Conservation (phyloP, 78 protist species). For the Tieghemostelium lacteum region DNA sequence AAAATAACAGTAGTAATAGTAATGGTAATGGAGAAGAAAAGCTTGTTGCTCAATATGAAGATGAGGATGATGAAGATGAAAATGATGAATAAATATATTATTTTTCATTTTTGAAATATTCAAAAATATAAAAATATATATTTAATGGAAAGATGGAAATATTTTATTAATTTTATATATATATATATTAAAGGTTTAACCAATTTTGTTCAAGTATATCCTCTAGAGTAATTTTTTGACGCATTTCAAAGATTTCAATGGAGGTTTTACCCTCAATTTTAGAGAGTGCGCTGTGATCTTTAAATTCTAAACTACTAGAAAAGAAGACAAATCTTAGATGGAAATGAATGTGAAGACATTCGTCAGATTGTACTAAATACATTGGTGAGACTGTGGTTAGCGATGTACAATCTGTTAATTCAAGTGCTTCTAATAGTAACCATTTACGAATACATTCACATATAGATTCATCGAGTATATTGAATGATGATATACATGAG, state of each 20-base stretch:
- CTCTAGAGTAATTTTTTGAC: constrained; percentile 50
- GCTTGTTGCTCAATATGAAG: constrained; percentile 5
- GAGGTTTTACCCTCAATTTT: constrained; percentile 32
- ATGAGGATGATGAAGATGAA: constrained; percentile 13
- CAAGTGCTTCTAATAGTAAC: constrained; percentile 49
- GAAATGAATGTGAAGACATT: constrained; percentile 13
- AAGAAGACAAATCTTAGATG: constrained; percentile 67
- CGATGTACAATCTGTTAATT: constrained; percentile 56
- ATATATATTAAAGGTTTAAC: constrained; percentile 21
- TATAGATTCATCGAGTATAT: constrained; percentile 19
- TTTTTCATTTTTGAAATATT: no score
- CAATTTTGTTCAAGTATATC: constrained; percentile 60
- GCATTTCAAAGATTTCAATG: constrained; percentile 38
- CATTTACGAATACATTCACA: constrained; percentile 10
- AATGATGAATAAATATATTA: no score
- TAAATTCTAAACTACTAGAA: constrained; percentile 16
- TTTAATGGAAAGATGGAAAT: no score
- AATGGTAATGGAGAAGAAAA: no score
- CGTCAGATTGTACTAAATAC: not conserved
- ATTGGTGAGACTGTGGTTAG: constrained; percentile 12
- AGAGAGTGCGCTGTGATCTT: not conserved
- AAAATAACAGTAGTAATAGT: no score
- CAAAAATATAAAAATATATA: no score
- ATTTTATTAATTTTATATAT: no score
- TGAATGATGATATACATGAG: constrained; percentile 31